Evolutionary conservation across 2,329 filamentous ascomycete species (phyloP).

Genomic region (Ophiostoma himal-ulmi): DNA sequence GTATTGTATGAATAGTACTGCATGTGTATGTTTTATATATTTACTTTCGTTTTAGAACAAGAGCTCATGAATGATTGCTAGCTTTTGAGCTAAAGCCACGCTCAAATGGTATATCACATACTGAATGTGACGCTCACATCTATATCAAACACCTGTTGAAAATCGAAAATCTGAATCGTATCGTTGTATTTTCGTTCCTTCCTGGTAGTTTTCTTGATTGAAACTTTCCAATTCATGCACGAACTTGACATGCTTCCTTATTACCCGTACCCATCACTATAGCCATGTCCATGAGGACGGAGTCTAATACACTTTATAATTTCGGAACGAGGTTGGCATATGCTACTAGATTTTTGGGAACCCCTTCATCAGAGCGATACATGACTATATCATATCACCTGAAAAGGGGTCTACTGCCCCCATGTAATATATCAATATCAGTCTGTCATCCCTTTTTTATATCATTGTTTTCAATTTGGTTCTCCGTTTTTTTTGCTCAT

Average conservation of each 20-base stretch:
- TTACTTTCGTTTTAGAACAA: too few relatives aligned
- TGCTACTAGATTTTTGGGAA: too few relatives aligned
- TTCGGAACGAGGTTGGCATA: background rate
- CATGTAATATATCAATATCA: background rate
- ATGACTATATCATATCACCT: too few relatives aligned
- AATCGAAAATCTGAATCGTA: background rate
- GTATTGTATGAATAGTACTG: too few relatives aligned
- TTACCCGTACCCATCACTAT: constrained; percentile 4
- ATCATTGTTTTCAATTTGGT: background rate
- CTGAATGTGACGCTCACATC: background rate
- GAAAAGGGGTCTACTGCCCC: background rate
- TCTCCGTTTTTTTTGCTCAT: constrained; percentile 2
- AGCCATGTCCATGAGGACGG: background rate
- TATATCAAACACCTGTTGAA: background rate
- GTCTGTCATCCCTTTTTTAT: background rate
- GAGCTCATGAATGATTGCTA: too few relatives aligned
- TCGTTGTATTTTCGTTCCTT: background rate
- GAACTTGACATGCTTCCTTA: background rate
- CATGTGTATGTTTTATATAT: too few relatives aligned
- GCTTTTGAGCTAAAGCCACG: background rate
- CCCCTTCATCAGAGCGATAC: too few relatives aligned
- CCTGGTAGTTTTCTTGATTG: background rate
- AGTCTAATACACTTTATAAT: background rate
- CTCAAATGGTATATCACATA: background rate
- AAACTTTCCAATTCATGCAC: background rate